phyloP scores from a whole-genome alignment of 2,329 filamentous ascomycete genomes.

The Xylariaceae sp. region DNA sequence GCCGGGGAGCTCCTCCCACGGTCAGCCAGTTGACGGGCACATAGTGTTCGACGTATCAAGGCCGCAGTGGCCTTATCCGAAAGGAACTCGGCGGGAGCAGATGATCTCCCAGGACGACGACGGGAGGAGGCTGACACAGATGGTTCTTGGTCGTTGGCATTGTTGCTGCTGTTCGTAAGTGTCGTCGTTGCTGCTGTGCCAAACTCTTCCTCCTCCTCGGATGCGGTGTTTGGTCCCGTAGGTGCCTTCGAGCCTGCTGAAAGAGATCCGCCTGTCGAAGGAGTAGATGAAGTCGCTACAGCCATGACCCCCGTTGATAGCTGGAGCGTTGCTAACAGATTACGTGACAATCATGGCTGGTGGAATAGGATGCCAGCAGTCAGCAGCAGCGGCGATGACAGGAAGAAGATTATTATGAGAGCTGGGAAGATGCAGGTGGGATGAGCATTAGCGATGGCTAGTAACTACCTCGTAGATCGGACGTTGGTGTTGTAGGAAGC shows the following conservation, averaged over 20 bases:
- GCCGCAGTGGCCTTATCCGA: constrained; percentile 74
- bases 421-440: not conserved
- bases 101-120: constrained; percentile 32
- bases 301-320: constrained; percentile 25
- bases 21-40: constrained; percentile 61
- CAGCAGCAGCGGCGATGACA: not conserved
- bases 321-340: constrained; percentile 5
- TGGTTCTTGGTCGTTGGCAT: not conserved
- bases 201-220: constrained; percentile 19
- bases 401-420: not conserved
- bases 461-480: not conserved
- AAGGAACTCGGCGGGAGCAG: constrained; percentile 45
- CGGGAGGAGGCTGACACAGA: constrained; percentile 7
- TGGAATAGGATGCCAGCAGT: not conserved
- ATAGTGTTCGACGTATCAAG: constrained; percentile 79
- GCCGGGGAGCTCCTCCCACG: constrained; percentile 47
- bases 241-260: constrained; percentile 24
- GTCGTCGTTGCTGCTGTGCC: constrained; percentile 9
- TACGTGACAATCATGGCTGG: constrained; percentile 17
- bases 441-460: not conserved
- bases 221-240: constrained; percentile 26
- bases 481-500: constrained; percentile 1
- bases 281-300: constrained; percentile 21
- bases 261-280: constrained; percentile 21
- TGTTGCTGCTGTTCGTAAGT: not conserved